Evolutionary conservation across 2,329 filamentous ascomycete species (phyloP), one percentile per base, ranked within the genome.

Genomic region (Pseudogymnoascus sp.): DNA sequence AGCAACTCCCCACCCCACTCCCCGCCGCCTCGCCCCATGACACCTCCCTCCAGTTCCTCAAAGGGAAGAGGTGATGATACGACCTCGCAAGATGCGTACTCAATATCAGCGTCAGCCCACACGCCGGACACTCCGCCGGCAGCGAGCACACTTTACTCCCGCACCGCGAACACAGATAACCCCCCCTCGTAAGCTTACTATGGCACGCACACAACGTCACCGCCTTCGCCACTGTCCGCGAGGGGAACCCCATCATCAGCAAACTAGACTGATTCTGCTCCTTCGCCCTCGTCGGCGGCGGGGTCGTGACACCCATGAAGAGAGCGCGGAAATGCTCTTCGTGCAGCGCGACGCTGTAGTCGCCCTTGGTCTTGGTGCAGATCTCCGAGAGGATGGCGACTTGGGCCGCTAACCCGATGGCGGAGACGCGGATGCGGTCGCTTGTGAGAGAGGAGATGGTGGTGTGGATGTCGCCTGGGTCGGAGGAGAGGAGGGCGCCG

Each of bases 191-290:
- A 14, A 93, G 86, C 66, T 87, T 86, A 68, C 90, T 91, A 76
- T 97, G 93, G 73, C 95, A 99, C 4, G 93, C 92, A 74, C 95
- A 99, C 66, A 95, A 85, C 64, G 88, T 92, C 62, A 83, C 78
- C 4, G 87, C 83, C 56, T 81, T 79, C 23, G 80, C 80, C 4
- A 95, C 85, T 2, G 89, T 89, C 38, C 93, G 85, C 5, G 91
- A 96, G 0, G 95, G 95, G 72, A 99, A 99, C 3, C 95, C 95
- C 93, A 99, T 99, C 90, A 96, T 96, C 25, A 99, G 84, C 42
- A 99, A 79, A 62, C 84, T 86, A 1, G 85, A 82, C 7, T 81
- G 81, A 65, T 79, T 81, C 69, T 84, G 81, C 67, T 84, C 82
- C 42, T 77, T 76, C 2, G 87, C 84, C 62, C 90, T 85, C 11